Evolutionary conservation across 78 protist genomes (phyloP).

Genomic region (Guillardia theta): DNA sequence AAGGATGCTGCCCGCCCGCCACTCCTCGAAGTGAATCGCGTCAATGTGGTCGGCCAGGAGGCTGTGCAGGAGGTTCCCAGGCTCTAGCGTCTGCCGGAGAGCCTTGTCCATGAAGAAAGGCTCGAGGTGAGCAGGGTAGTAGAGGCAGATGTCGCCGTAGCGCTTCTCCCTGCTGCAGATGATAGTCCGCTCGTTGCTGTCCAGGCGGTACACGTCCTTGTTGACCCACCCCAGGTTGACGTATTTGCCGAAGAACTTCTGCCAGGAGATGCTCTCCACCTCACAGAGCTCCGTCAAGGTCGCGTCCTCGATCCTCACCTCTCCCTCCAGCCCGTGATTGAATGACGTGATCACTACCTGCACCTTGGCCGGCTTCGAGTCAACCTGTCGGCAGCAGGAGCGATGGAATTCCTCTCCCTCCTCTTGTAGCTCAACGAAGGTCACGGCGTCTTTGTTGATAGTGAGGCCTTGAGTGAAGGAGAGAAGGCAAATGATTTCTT

Average conservation of each 20-base stretch:
- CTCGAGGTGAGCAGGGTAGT: neutral
- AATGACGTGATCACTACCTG: neutral
- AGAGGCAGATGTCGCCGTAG: neutral
- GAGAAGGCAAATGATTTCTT: neutral
- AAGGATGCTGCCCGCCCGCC: neutral
- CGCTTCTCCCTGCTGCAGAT: neutral
- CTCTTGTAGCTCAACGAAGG: neutral
- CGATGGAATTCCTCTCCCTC: neutral
- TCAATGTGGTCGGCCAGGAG: neutral
- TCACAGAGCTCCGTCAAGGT: neutral
- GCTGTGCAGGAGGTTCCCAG: neutral
- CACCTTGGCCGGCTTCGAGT: neutral
- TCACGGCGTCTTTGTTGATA: neutral
- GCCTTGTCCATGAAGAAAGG: neutral
- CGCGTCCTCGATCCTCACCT: neutral
- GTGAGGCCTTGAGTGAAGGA: neutral
- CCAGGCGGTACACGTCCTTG: neutral
- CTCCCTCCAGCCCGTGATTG: neutral
- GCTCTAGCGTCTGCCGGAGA: neutral
- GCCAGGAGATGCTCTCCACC: neutral
- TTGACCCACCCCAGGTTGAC: neutral
- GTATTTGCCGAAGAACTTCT: neutral
- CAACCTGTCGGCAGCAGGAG: neutral
- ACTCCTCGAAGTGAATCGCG: neutral
- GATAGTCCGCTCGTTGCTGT: neutral